These are phyloP conservation scores for Phaeosphaeriaceae sp. DNA, from an alignment of 2,329 filamentous ascomycete genomes.

Conservation along the genomic window DNA sequence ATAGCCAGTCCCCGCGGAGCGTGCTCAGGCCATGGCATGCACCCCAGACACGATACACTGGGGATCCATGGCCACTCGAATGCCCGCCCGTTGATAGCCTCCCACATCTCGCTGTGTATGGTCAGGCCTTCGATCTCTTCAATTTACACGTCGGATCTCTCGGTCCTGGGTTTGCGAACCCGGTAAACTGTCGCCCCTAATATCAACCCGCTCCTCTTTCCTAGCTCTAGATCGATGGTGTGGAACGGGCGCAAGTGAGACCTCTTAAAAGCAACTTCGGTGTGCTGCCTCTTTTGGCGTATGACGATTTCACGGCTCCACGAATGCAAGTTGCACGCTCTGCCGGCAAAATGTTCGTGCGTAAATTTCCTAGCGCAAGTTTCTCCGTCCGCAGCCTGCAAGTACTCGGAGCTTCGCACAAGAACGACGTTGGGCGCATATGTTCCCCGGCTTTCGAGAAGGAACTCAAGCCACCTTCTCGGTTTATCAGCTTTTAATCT, in stretches of 20 bases:
- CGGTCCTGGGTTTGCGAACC: neutral
- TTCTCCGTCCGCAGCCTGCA: neutral
- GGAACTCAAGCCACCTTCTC: neutral
- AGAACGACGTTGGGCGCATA: neutral
- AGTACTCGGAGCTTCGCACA: neutral
- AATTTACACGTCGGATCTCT: neutral
- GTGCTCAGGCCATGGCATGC: neutral
- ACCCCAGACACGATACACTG: neutral
- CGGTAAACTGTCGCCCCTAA: neutral
- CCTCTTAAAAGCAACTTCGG: neutral
- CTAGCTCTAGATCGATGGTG: neutral
- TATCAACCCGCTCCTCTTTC: neutral
- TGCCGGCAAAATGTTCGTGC: neutral
- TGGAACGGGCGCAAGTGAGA: neutral
- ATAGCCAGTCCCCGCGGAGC: neutral
- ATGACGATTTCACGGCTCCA: neutral
- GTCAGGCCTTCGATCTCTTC: neutral
- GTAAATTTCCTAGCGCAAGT: neutral
- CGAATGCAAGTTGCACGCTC: neutral
- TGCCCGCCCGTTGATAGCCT: neutral
- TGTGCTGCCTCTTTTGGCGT: neutral
- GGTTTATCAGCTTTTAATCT: conserved; percentile 1
- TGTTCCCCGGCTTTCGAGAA: neutral
- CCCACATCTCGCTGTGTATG: neutral
- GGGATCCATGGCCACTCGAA: neutral